These are phyloP conservation scores for Astrothelium subdiscretum DNA, from an alignment of 495 filamentous ascomycete genomes.

Conservation along the genomic window DNA sequence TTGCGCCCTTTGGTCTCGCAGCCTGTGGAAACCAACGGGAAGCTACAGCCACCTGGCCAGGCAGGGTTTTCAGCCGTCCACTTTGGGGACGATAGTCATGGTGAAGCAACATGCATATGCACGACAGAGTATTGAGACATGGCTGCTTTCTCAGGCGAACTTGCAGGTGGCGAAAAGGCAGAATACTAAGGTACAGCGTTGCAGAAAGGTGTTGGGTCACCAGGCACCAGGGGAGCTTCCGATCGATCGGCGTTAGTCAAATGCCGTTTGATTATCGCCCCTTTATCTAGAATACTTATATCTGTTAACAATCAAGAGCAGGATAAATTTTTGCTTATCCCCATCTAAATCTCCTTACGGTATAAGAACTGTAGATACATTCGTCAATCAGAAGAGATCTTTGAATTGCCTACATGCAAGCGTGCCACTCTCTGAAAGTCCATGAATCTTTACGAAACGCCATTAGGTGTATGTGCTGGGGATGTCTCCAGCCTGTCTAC, in stretches of 20 bases:
- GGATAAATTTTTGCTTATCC: no score
- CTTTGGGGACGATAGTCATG: not conserved
- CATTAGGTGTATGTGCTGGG: no score
- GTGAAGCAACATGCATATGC: not conserved
- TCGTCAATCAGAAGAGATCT: no score
- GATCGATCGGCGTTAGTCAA: not conserved
- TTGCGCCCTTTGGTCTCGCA: not conserved
- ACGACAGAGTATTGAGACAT: not conserved
- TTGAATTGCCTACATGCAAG: no score
- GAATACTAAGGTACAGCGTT: not conserved
- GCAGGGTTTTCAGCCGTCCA: not conserved
- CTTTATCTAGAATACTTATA: no score
- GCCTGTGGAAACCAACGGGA: not conserved
- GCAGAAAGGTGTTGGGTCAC: not conserved
- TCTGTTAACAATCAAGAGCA: no score
- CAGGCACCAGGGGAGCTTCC: not conserved
- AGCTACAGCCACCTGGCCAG: not conserved
- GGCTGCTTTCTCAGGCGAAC: not conserved
- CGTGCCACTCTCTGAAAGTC: no score
- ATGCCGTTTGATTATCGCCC: not conserved
- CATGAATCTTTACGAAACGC: no score
- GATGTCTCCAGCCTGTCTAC: no score
- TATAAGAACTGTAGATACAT: no score
- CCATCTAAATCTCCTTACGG: no score
- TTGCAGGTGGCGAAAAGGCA: not conserved